Conservation (phyloP, 805 yeast genomes). For the Candida maris region DNA sequence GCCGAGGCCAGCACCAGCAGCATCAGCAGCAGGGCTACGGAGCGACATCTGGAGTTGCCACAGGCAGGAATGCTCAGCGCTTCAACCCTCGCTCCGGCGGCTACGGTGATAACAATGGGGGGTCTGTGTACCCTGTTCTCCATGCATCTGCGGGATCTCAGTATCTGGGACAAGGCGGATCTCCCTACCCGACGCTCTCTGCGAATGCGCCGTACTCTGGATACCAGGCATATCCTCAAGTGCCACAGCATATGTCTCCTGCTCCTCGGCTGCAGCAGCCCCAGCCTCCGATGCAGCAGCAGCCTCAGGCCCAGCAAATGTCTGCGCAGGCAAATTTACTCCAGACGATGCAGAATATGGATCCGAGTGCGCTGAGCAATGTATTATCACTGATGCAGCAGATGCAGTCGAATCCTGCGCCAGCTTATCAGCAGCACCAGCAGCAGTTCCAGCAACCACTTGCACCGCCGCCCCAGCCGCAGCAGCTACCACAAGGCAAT, state of each 20-base stretch:
- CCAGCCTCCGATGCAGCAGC: conserved; percentile 16
- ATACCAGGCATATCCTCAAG: conserved; percentile 3
- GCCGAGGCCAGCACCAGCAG: conserved; percentile 2
- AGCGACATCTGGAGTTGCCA: conserved; percentile 14
- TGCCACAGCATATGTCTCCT: conserved; percentile 5
- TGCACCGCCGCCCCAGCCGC: conserved; percentile 2
- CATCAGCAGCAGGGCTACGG: conserved; percentile 1
- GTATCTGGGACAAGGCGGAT: conserved; percentile 8
- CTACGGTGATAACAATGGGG: conserved; percentile 6
- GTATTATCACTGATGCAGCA: conserved; percentile 30
- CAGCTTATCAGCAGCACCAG: conserved; percentile 11
- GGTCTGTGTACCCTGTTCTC: conserved; percentile 14
- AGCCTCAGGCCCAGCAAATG: conserved; percentile 9
- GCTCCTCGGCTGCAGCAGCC: conserved; percentile 4
- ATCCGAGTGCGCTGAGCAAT: conserved; percentile 32
- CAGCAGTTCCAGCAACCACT: conserved; percentile 4
- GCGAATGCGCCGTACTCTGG: conserved; percentile 11
- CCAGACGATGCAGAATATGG: conserved; percentile 26
- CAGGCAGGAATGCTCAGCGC: conserved; percentile 18
- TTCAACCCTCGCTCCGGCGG: conserved; percentile 10
- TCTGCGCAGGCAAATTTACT: conserved; percentile 19
- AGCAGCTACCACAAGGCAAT: conserved; percentile 14
- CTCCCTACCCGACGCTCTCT: conserved; percentile 8
- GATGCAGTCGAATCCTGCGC: conserved; percentile 13
- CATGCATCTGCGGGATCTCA: conserved; percentile 9